Evolutionary conservation across 768 basidiomycete genomes (phyloP).

Genomic region (Infundibulicybe gibba): DNA sequence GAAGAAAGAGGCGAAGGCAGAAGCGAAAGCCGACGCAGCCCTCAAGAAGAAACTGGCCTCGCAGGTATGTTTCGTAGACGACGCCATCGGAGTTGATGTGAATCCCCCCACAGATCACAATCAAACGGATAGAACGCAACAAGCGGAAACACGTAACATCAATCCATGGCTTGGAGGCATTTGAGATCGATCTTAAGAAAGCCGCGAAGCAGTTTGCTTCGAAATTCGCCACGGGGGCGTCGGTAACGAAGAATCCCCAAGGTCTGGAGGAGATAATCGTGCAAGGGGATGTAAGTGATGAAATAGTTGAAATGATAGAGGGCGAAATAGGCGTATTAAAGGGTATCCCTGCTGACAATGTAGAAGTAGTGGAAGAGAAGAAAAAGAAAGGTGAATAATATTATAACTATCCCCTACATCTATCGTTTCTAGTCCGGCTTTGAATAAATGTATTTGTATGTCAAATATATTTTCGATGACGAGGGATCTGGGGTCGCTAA

Average conservation of each 20-base stretch:
- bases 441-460: too few relatives aligned
- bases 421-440: too few relatives aligned
- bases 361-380: constrained; percentile 74
- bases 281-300: constrained; percentile 92
- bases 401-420: background rate
- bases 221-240: constrained; percentile 93
- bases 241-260: constrained; percentile 87
- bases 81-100: background rate
- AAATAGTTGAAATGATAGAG: constrained; percentile 81
- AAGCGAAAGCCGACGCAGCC: constrained; percentile 80
- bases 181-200: constrained; percentile 94
- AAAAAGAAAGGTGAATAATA: constrained; percentile 61
- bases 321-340: constrained; percentile 58
- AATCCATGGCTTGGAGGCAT: constrained; percentile 86
- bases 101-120: constrained; percentile 58
- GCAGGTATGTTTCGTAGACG: constrained; percentile 25
- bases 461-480: too few relatives aligned
- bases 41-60: constrained; percentile 80
- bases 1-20: constrained; percentile 87
- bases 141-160: constrained; percentile 94
- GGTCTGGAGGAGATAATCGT: constrained; percentile 95
- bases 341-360: constrained; percentile 66
- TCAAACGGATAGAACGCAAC: constrained; percentile 92
- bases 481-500: too few relatives aligned
- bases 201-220: constrained; percentile 92